Evolutionary conservation across 352 stramenopile species (phyloP).

Genomic region (Phytophthora palmivora): DNA sequence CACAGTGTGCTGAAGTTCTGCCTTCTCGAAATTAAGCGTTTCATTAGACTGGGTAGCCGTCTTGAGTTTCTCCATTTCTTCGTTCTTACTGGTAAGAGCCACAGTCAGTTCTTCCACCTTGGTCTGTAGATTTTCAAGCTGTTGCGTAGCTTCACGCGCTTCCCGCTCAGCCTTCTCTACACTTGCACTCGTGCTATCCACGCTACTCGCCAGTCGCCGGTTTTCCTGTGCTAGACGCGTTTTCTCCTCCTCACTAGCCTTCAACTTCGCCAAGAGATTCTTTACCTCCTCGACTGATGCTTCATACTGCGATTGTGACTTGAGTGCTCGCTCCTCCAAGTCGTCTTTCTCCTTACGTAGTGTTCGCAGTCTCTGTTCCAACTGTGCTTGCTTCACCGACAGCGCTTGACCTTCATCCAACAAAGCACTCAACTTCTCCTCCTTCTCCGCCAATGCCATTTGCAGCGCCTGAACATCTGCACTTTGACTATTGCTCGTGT

Average conservation of each 20-base stretch:
- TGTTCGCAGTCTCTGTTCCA: conserved; percentile 71
- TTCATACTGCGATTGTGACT: conserved; percentile 65
- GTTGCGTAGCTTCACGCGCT: conserved; percentile 16
- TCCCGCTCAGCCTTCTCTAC: conserved; percentile 44
- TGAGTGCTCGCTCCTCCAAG: conserved; percentile 63
- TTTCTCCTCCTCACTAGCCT: conserved; percentile 59
- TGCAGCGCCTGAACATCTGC: conserved; percentile 69
- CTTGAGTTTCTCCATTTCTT: conserved; percentile 52
- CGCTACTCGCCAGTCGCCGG: conserved; percentile 29
- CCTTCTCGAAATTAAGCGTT: conserved; percentile 55
- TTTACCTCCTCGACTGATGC: conserved; percentile 53
- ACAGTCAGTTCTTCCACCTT: conserved; percentile 40
- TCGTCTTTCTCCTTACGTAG: conserved; percentile 86
- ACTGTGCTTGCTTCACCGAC: conserved; percentile 79
- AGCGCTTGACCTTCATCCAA: conserved; percentile 80
- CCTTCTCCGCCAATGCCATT: conserved; percentile 72
- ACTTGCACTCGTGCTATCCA: conserved; percentile 35
- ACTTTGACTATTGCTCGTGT: conserved; percentile 39
- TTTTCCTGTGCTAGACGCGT: conserved; percentile 52
- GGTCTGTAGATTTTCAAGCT: conserved; percentile 32
- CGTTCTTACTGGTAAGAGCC: conserved; percentile 42
- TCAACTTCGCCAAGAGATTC: conserved; percentile 52
- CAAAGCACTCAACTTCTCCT: conserved; percentile 70
- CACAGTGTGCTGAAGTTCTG: conserved; percentile 68
- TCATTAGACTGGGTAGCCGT: conserved; percentile 56